Conservation (phyloP, 2,329 filamentous ascomycete species). For the Colletotrichum spinosum region DNA sequence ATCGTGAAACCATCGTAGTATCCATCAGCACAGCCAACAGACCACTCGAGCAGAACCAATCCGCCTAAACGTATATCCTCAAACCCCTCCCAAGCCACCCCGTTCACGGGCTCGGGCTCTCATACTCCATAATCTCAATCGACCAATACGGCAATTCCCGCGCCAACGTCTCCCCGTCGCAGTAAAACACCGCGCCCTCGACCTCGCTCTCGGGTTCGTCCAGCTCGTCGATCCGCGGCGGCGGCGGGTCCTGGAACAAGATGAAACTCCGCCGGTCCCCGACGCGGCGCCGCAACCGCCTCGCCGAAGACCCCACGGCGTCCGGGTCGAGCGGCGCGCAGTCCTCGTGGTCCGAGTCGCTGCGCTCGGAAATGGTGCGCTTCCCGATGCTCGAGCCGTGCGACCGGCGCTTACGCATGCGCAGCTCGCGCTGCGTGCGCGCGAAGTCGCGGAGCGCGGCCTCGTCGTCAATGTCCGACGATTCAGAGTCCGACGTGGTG, state of each 20-base stretch:
- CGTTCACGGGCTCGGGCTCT: slow-evolving; percentile 28
- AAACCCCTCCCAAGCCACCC: neutral
- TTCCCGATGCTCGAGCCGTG: slow-evolving; percentile 67
- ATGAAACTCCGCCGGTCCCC: slow-evolving; percentile 57
- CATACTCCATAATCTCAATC: slow-evolving; percentile 61
- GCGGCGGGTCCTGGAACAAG: slow-evolving; percentile 61
- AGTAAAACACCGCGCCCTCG: slow-evolving; percentile 41
- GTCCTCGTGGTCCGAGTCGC: slow-evolving; percentile 60
- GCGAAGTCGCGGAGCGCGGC: slow-evolving; percentile 50
- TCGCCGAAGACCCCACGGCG: slow-evolving; percentile 59
- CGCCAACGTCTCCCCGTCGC: slow-evolving; percentile 50
- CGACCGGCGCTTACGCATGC: slow-evolving; percentile 59
- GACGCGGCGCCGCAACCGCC: slow-evolving; percentile 59
- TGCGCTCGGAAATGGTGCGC: slow-evolving; percentile 65
- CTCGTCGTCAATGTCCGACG: slow-evolving; percentile 50
- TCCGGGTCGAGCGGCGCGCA: slow-evolving; percentile 47
- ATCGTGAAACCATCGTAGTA: neutral
- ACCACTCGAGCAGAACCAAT: neutral
- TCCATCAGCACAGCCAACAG: neutral
- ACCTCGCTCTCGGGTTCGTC: slow-evolving; percentile 63
- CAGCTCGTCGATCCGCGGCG: slow-evolving; percentile 64
- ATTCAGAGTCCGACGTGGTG: slow-evolving; percentile 47
- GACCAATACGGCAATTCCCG: slow-evolving; percentile 63
- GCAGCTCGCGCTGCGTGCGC: slow-evolving; percentile 55
- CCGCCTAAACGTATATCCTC: slow-evolving; percentile 15